Percentiles rank a stretch among this genome's conserved stretches.
phyloP scores from a whole-genome alignment of 306 rosid genomes.

The Cicer bijugum region DNA sequence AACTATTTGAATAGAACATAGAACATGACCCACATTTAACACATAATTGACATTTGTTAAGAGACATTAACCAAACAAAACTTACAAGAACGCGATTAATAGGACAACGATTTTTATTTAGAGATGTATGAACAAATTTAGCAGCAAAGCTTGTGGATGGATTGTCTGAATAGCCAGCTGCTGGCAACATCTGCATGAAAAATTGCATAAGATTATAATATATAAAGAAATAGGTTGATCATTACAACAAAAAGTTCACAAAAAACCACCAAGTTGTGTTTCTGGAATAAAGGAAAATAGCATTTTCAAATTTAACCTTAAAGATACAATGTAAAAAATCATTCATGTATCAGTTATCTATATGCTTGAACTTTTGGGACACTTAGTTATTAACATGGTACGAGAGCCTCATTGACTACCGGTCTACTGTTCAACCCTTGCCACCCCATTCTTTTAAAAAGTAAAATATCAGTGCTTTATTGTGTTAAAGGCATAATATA shows the following conservation, averaged over 20 bases:
- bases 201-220: constrained; percentile 36
- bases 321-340: neutral
- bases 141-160: constrained; percentile 96
- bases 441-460: neutral
- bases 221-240: constrained; percentile 1
- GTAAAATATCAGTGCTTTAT: neutral
- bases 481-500: neutral
- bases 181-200: constrained; percentile 79
- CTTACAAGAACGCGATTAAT: constrained; percentile 94
- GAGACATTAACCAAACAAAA: neutral
- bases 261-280: neutral
- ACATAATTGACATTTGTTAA: constrained; percentile 6
- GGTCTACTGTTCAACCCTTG: constrained; percentile 1
- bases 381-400: neutral
- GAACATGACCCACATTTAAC: neutral
- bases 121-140: constrained; percentile 93
- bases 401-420: neutral
- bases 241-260: constrained; percentile 16
- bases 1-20: neutral
- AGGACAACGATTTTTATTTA: constrained; percentile 91
- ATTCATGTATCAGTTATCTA: constrained; percentile 9
- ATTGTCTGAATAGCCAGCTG: constrained; percentile 89
- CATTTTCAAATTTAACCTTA: constrained; percentile 15
- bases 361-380: neutral
- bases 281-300: constrained; percentile 26